Evolutionary conservation across 2,329 filamentous ascomycete genomes (phyloP).

Genomic region (Beauveria sp.): DNA sequence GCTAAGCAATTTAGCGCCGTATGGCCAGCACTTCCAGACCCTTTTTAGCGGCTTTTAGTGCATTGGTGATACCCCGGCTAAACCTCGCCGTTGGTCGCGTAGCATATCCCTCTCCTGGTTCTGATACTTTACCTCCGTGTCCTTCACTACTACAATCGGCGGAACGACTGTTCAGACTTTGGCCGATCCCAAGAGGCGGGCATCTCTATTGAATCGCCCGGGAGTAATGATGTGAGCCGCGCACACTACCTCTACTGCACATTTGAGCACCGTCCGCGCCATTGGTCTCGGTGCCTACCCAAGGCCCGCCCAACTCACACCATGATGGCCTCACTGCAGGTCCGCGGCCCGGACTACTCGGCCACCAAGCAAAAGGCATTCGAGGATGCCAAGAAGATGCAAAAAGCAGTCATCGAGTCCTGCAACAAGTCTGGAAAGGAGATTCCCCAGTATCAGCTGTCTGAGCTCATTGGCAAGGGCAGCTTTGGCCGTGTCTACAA

Average conservation of each 20-base stretch:
- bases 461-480: slow-evolving; percentile 68
- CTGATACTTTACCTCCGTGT: neutral
- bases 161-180: neutral
- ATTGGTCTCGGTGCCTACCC: neutral
- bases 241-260: neutral
- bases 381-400: slow-evolving; percentile 65
- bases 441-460: slow-evolving; percentile 58
- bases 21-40: neutral
- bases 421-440: slow-evolving; percentile 52
- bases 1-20: neutral
- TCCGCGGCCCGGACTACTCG: slow-evolving; percentile 34
- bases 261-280: neutral
- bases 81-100: slow-evolving; percentile 5
- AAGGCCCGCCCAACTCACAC: neutral
- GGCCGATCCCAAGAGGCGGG: neutral
- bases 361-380: slow-evolving; percentile 51
- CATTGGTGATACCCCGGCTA: slow-evolving; percentile 3
- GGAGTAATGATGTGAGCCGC: neutral
- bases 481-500: slow-evolving; percentile 70
- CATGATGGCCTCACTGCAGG: slow-evolving; percentile 34
- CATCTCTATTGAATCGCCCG: neutral
- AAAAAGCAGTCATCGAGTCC: slow-evolving; percentile 53
- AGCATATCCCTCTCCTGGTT: neutral
- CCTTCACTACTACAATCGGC: neutral
- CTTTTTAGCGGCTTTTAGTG: neutral